Conservation (phyloP, 768 basidiomycete species). For the Russula virescens region DNA sequence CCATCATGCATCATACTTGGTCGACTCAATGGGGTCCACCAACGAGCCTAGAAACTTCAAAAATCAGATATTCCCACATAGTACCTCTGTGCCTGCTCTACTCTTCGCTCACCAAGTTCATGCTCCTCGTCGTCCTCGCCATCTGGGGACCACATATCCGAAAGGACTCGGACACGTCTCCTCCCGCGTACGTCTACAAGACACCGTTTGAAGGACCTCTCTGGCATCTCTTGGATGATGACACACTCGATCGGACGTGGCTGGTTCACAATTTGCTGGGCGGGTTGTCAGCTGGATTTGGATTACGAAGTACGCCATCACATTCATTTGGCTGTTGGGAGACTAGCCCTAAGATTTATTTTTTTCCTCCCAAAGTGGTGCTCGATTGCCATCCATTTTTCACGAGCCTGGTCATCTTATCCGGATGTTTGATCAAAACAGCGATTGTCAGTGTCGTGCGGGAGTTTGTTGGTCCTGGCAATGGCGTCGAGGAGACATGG, state of each 20-base stretch:
- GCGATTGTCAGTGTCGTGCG: constrained; percentile 54
- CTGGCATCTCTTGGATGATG: constrained; percentile 60
- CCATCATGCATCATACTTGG: too few species aligned
- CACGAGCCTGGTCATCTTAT: constrained; percentile 65
- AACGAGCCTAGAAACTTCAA: too few species aligned
- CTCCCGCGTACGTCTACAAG: constrained; percentile 26
- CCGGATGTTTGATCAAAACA: constrained; percentile 71
- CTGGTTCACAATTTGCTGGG: constrained; percentile 77
- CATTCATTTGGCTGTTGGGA: too few species aligned
- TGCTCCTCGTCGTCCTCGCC: constrained; percentile 74
- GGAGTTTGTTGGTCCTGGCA: constrained; percentile 60
- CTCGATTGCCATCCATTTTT: constrained; percentile 69
- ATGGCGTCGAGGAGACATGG: constrained; percentile 61
- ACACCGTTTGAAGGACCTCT: constrained; percentile 33
- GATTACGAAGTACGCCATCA: constrained; percentile 56
- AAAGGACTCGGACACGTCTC: constrained; percentile 13
- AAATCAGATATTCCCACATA: constrained; percentile 60
- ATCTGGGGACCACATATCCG: constrained; percentile 60
- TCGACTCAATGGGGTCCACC: too few species aligned
- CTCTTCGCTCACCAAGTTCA: constrained; percentile 81
- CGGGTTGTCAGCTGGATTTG: constrained; percentile 84
- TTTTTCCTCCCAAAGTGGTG: constrained; percentile 48
- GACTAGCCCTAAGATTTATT: too few species aligned
- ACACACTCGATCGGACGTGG: constrained; percentile 77
- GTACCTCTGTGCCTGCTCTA: constrained; percentile 75